A percentile compares a stretch with the other conserved stretches of the same genome.
These are phyloP conservation scores for Salix koriyanagi DNA, from an alignment of 345 rosid species.

Conservation along the genomic window DNA sequence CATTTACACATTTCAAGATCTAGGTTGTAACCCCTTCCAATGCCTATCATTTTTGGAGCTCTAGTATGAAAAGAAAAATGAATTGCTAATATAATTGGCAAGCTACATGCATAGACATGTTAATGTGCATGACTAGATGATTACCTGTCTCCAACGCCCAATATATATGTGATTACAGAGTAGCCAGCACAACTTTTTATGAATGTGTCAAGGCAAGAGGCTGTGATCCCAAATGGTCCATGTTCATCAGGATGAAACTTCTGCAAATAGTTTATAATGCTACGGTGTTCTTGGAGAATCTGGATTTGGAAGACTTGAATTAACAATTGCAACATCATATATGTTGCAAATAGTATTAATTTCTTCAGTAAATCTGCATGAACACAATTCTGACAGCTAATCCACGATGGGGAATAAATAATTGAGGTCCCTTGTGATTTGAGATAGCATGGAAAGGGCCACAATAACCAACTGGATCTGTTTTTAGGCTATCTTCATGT, in stretches of 20 bases:
- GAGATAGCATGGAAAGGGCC: neutral
- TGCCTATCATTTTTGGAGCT: neutral
- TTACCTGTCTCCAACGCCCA: slow-evolving; percentile 99
- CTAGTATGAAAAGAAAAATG: neutral
- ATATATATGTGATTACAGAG: slow-evolving; percentile 91
- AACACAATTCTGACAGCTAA: neutral
- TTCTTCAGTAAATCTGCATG: neutral
- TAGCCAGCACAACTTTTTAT: slow-evolving; percentile 98
- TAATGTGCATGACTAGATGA: slow-evolving; percentile 2
- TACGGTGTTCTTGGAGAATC: slow-evolving; percentile 93
- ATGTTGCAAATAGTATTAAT: neutral
- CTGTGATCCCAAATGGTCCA: slow-evolving; percentile 91
- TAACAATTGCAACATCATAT: slow-evolving; percentile 7
- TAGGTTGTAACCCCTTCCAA: neutral
- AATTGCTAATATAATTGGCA: neutral
- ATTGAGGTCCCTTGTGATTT: neutral
- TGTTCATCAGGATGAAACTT: slow-evolving; percentile 97
- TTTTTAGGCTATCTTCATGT: neutral
- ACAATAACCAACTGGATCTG: neutral
- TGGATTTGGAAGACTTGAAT: slow-evolving; percentile 26
- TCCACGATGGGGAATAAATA: neutral
- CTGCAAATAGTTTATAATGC: slow-evolving; percentile 85
- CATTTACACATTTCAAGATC: neutral
- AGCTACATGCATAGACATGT: neutral
- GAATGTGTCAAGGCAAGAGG: slow-evolving; percentile 90